Evolutionary conservation across 2,329 filamentous ascomycete genomes (phyloP), one percentile per base, ranked within the genome.

Genomic region (Talaromyces sp.): DNA sequence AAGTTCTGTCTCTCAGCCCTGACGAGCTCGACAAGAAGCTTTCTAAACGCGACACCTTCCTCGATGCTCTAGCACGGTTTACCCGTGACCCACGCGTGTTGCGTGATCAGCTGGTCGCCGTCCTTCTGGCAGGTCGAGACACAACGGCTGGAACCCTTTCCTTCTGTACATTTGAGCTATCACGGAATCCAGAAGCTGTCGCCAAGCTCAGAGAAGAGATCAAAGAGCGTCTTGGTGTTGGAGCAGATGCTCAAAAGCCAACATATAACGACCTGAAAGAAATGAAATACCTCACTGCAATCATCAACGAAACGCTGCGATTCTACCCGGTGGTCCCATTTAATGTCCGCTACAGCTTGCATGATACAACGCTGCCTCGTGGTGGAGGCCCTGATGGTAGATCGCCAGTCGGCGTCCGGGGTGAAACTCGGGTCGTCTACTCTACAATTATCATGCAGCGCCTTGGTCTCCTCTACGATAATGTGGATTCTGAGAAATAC

Each of bases 131-230:
- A 1, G 92, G 91, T 14, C 73, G 78, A 21, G 93, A 97, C 74
- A 96, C 93, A 14, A 97, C 93, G 0, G 92, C 92, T 31, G 85
- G 82, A 17, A 91, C 90, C 0, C 81, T 97, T 0, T 89, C 87
- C 0, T 96, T 91, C 88, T 81, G 85, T 38, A 81, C 96, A 62
- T 96, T 95, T 74, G 91, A 96, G 74, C 82, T 97, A 1, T 84
- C 87, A 41, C 85, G 86, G 17, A 81, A 89, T 64, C 90, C 90
- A 0, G 77, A 83, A 2, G 80, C 83, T 3, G 82, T 90, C 3
- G 71, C 77, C 56, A 89, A 85, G 70, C 80, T 96, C 17, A 82
- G 90, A 65, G 91, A 91, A 0, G 78, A 84, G 2, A 81, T 85
- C 26, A 75, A 78, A 26, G 91, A 96, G 74, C 91, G 96, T 0